A percentile compares a stretch with the other conserved stretches of the same genome.
Conservation (phyloP, 169 alveolate species). For the Plasmodium billcollinsi region DNA sequence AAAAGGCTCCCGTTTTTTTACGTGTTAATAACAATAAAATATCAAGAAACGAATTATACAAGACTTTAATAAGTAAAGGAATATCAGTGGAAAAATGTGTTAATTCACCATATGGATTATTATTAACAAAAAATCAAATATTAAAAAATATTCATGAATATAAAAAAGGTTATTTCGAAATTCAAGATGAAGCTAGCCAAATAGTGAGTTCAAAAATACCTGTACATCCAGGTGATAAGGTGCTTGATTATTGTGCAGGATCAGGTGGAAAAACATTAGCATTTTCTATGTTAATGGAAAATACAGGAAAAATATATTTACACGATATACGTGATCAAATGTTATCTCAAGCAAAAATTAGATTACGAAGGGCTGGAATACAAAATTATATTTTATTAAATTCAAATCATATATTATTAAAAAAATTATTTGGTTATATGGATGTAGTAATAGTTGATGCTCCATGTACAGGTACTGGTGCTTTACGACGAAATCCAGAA, state of each 20-base stretch:
- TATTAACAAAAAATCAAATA: conserved; percentile 83
- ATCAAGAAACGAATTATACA: conserved; percentile 84
- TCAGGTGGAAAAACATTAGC: conserved; percentile 96
- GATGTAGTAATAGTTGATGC: conserved; percentile 95
- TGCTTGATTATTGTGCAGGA: conserved; percentile 96
- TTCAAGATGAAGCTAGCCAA: conserved; percentile 95
- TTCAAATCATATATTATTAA: conserved; percentile 79
- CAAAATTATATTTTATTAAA: conserved; percentile 89
- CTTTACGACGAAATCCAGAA: conserved; percentile 95
- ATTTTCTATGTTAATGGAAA: conserved; percentile 91
- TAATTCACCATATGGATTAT: conserved; percentile 91
- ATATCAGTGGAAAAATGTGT: conserved; percentile 89
- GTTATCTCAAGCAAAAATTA: conserved; percentile 89
- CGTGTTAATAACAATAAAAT: conserved; percentile 85
- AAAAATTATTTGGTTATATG: conserved; percentile 86
- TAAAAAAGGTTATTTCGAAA: conserved; percentile 92
- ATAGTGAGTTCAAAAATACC: conserved; percentile 87
- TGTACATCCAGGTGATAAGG: conserved; percentile 93
- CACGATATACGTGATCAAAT: conserved; percentile 88
- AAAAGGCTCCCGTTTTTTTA: conserved; percentile 88
- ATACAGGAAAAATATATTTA: conserved; percentile 92
- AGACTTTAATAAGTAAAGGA: conserved; percentile 86
- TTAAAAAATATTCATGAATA: conserved; percentile 91
- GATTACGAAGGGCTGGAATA: conserved; percentile 94
- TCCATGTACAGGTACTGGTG: conserved; percentile 96